Evolutionary conservation across 139 green algal species (phyloP).

Genomic region (Tetraselmis striata): DNA sequence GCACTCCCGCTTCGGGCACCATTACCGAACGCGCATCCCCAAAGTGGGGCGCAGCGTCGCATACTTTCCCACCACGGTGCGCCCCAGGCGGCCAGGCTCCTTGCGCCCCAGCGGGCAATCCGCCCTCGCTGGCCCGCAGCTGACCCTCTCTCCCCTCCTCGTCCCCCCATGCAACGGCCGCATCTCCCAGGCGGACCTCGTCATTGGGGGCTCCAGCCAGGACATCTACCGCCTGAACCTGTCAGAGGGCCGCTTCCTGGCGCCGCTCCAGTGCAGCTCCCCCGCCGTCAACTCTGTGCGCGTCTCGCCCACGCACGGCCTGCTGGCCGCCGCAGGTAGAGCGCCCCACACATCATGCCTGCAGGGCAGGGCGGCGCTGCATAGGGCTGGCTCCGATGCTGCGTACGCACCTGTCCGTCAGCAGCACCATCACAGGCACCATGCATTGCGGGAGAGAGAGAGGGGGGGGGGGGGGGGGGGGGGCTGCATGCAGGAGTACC

Average conservation of each 20-base stretch:
- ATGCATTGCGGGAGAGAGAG: too few species aligned
- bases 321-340: slow-evolving; percentile 62
- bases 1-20: slow-evolving; percentile 85
- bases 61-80: slow-evolving; percentile 59
- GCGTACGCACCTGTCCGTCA: too few species aligned
- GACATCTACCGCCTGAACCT: slow-evolving; percentile 78
- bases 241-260: slow-evolving; percentile 81
- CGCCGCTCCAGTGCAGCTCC: slow-evolving; percentile 52
- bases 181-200: neutral
- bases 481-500: too few species aligned
- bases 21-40: slow-evolving; percentile 76
- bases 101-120: slow-evolving; percentile 63
- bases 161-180: too few species aligned
- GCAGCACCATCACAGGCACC: too few species aligned
- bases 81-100: too few species aligned
- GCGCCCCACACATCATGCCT: neutral
- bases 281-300: slow-evolving; percentile 72
- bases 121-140: too few species aligned
- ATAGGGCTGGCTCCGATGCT: too few species aligned
- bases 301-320: slow-evolving; percentile 56
- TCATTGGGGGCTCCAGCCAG: neutral
- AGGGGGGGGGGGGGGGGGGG: too few species aligned
- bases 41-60: slow-evolving; percentile 71
- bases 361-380: neutral
- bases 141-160: too few species aligned